phyloP scores from a whole-genome alignment of 805 yeast species.

The Wickerhamiella brachini region DNA sequence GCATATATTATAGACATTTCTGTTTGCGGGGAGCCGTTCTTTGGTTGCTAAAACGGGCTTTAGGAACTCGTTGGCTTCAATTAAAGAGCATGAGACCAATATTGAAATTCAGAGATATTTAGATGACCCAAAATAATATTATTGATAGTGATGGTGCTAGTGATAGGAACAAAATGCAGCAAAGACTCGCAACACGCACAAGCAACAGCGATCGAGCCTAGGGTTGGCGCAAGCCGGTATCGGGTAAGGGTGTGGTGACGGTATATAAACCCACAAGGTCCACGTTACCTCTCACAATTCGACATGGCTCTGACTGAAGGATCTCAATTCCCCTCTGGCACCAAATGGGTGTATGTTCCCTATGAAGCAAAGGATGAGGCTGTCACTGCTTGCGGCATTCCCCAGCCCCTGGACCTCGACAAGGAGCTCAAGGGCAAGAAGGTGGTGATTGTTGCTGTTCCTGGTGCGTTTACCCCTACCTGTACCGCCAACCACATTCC shows the following conservation, averaged over 20 bases:
- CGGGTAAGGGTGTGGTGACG: background rate
- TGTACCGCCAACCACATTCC: slow-evolving; percentile 64
- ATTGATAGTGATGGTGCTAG: too few species aligned
- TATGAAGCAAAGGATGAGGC: slow-evolving; percentile 21
- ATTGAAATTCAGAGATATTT: too few species aligned
- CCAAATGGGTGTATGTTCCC: slow-evolving; percentile 24
- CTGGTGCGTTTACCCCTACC: slow-evolving; percentile 82
- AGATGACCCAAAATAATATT: too few species aligned
- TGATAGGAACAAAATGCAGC: too few species aligned
- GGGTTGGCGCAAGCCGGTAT: too few species aligned
- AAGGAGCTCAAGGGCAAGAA: slow-evolving; percentile 32
- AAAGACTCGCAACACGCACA: too few species aligned
- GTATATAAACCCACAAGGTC: background rate
- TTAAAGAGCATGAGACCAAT: too few species aligned
- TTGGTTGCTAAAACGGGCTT: too few species aligned
- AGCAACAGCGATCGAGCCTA: too few species aligned
- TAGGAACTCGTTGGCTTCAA: too few species aligned
- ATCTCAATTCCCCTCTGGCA: slow-evolving; percentile 22
- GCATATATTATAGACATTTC: too few species aligned
- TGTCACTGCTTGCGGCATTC: slow-evolving; percentile 29
- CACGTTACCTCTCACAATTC: background rate
- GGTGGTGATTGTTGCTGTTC: slow-evolving; percentile 60
- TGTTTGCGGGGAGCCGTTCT: too few species aligned
- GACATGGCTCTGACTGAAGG: slow-evolving; percentile 11
- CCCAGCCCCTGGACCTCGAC: slow-evolving; percentile 24